Base-by-base conservation (phyloP, 2,329 filamentous ascomycete species). In the Stylonectria norvegica region DNA sequence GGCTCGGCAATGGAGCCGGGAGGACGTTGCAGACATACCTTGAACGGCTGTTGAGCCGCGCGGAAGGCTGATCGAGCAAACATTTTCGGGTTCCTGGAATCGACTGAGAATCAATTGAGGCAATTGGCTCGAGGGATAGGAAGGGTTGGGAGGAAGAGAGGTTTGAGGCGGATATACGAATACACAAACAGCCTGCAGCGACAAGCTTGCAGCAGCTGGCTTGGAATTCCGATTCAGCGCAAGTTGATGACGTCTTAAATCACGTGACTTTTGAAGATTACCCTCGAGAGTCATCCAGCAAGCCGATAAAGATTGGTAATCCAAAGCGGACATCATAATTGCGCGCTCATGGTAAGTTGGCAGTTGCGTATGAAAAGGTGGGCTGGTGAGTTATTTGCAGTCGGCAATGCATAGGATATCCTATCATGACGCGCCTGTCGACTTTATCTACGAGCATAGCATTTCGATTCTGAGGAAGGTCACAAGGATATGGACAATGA, bases 41-140 rank as follows among this genome's bases (percentile, higher is more conserved):
- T 79, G 52, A 86, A 64, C 52, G 83, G 81, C 68, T 81, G 30
- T 19, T 32, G 79, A 38, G 76, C 75, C 55, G 74, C 76, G 60
- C 82, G 76, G 61, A 85, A 73, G 49, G 73, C 70, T 57, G 80
- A 73, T 71, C 83, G 74, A 47, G 83, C 73, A 60, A 87, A 84
- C 81, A 88, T 85, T 52, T 60, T 78, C 51, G 45, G 34, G 36
- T 36, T 49, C 43, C 37, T 37, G 31, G 47, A 32, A 33, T 53
- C 32, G 25, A 25, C 17, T 34, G 19, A 44, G 34, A 36, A 38
- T 50, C 49, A 58, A 57, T 56, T 55, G 49, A 41, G 19, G 37
- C 34, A 49, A 55, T 53, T 58, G 47, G 36, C 40, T 37, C 40
- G 22, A 28, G 37, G 34, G 15, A 43, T n/a, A 14, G 44, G 35